A percentile compares a stretch with the other conserved stretches of the same genome.
phyloP scores from a whole-genome alignment of 805 yeast genomes.

The Suhomyces kilbournensis region DNA sequence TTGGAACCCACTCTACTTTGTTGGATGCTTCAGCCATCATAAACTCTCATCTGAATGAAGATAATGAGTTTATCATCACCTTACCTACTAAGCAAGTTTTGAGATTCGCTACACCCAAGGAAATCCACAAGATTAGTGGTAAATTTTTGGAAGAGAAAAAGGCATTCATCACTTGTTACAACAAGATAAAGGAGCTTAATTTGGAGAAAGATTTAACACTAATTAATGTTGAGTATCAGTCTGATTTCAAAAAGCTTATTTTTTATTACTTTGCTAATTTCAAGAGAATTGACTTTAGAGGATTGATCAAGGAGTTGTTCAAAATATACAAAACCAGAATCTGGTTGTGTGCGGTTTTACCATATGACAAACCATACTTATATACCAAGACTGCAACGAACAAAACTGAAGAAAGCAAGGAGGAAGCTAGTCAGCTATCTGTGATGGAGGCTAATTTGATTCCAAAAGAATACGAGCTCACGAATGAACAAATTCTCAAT shows the following conservation, averaged over 20 bases:
- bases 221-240: slow-evolving; percentile 45
- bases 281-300: slow-evolving; percentile 43
- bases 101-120: slow-evolving; percentile 73
- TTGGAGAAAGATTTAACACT: slow-evolving; percentile 38
- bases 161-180: slow-evolving; percentile 62
- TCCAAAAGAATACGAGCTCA: slow-evolving; percentile 38
- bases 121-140: slow-evolving; percentile 56
- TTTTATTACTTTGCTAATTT: slow-evolving; percentile 47
- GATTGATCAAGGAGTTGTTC: slow-evolving; percentile 43
- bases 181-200: slow-evolving; percentile 46
- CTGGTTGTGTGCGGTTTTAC: slow-evolving; percentile 48
- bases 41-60: slow-evolving; percentile 46
- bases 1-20: slow-evolving; percentile 39
- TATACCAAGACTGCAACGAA: slow-evolving; percentile 13
- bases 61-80: slow-evolving; percentile 57
- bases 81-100: slow-evolving; percentile 77
- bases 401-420: not conserved
- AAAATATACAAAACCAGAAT: slow-evolving; percentile 46
- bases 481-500: slow-evolving; percentile 39
- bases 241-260: slow-evolving; percentile 44
- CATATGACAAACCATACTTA: slow-evolving; percentile 35
- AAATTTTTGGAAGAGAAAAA: slow-evolving; percentile 71
- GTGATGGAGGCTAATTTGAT: slow-evolving; percentile 11
- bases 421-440: slow-evolving; percentile 1
- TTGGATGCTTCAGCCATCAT: slow-evolving; percentile 35